Evolutionary conservation across 805 yeast species (phyloP), one percentile per base, ranked within the genome.

Genomic region (Yarrowia bubula): DNA sequence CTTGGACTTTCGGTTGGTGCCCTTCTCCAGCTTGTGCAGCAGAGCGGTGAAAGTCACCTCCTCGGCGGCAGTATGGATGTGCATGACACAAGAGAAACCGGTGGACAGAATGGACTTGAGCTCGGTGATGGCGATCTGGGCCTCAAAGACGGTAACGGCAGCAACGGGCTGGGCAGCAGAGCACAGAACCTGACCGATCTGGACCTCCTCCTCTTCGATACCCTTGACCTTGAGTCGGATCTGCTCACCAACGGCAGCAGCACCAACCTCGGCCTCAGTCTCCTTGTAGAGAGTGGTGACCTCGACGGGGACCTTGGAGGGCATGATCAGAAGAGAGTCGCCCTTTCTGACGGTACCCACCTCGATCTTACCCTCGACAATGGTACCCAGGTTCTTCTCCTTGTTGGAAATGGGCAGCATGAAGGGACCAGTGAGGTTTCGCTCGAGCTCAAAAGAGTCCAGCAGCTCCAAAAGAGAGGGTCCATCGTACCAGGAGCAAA

Each of bases 71-170:
- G 98, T 91, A 81, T 95, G 99, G 71, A 95, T 88, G 75, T 95
- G 99, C 97, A 95, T 93, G 65, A 95, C 98, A 84, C 98, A 95
- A 13, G 97, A 86, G 81, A 86, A 95, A 66, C 99, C 99, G 61
- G 96, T 86, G 4, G 99, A 90, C 74, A 95, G 81, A 74, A 95
- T 95, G 17, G 97, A 89, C 79, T 90, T 92, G 77, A 95, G 85
- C 80, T 95, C 99, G 66, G 95, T 97, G 78, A 95, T 90, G 65
- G 98, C 98, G 69, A 95, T 85, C 78, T 93, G 97, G 6, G 98
- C 98, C 79, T 91, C 97, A 75, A 95, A 95, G 71, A 83, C 84
- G 28, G 96, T 88, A 50, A 90, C 96, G 35, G 96, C 90, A 74
- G 89, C 90, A 55, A 95, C 96, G 44, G 99, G 99, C 74, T 86